These are phyloP conservation scores for Rhodomyrtus tomentosa DNA, from an alignment of 345 rosid genomes.

Conservation along the genomic window DNA sequence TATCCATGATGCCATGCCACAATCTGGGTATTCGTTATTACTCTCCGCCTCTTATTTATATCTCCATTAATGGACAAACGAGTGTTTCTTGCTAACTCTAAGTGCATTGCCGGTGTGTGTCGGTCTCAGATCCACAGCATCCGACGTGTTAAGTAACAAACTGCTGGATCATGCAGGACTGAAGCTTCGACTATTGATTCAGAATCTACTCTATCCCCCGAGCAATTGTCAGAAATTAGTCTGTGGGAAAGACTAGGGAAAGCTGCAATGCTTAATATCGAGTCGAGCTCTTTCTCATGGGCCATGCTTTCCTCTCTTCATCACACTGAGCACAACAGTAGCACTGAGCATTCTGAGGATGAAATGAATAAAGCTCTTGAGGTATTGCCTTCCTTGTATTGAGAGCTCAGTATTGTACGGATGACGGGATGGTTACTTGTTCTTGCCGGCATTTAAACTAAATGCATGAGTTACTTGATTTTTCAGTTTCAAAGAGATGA, in stretches of 20 bases:
- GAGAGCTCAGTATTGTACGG: not conserved
- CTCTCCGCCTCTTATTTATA: not conserved
- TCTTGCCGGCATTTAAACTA: not conserved
- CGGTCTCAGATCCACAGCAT: not conserved
- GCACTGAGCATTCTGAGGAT: slow-evolving; percentile 79
- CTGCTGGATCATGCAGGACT: slow-evolving; percentile 29
- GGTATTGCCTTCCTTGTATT: slow-evolving; percentile 23
- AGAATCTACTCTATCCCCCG: slow-evolving; percentile 27
- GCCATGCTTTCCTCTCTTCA: slow-evolving; percentile 91
- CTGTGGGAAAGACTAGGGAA: slow-evolving; percentile 94
- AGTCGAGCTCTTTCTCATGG: slow-evolving; percentile 70
- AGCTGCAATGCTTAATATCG: slow-evolving; percentile 60
- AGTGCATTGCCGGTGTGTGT: not conserved
- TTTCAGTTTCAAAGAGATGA: not conserved
- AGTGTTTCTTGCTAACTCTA: not conserved
- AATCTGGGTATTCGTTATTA: not conserved
- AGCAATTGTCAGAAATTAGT: slow-evolving; percentile 45
- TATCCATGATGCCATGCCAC: slow-evolving; percentile 16
- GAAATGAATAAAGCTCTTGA: slow-evolving; percentile 83
- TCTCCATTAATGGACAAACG: not conserved
- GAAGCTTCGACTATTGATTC: slow-evolving; percentile 42
- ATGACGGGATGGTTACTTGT: not conserved
- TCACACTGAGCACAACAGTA: slow-evolving; percentile 85
- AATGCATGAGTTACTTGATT: not conserved
- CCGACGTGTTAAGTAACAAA: not conserved